Evolutionary conservation across 306 rosid species (phyloP).

Genomic region (Begonia peltatifolia): DNA sequence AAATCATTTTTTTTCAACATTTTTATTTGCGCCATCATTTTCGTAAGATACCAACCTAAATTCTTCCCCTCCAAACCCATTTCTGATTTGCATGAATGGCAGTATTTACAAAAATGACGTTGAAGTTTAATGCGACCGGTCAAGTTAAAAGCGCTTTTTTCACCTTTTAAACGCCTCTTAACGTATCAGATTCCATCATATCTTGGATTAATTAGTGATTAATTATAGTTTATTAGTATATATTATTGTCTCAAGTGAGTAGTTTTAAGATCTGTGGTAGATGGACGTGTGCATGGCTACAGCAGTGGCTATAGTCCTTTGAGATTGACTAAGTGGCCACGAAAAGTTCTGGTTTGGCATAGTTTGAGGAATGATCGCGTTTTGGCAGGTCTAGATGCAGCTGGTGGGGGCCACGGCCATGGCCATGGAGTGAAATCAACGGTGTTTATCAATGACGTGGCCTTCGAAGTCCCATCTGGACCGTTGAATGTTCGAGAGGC

Average conservation of each 20-base stretch:
- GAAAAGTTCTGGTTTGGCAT: too few species aligned
- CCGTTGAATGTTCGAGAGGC: conserved; percentile 78
- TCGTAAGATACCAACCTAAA: too few species aligned
- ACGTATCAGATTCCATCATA: neutral
- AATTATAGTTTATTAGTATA: neutral
- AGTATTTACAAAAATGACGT: too few species aligned
- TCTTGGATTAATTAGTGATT: neutral
- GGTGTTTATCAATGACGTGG: conserved; percentile 83
- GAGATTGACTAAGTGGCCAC: neutral
- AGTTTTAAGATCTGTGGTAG: conserved; percentile 1
- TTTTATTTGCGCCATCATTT: too few species aligned
- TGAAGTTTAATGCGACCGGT: too few species aligned
- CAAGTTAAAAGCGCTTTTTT: neutral
- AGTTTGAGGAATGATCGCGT: conserved; percentile 8
- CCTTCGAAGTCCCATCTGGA: conserved; percentile 57
- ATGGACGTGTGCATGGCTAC: conserved; percentile 78
- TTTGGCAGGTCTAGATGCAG: conserved; percentile 34
- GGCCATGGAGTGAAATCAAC: conserved; percentile 27
- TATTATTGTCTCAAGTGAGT: too few species aligned
- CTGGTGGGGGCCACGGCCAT: conserved; percentile 13
- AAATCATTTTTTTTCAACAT: neutral
- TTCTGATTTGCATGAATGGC: too few species aligned
- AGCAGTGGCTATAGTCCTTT: conserved; percentile 3
- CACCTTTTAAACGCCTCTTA: neutral
- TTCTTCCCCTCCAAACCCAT: too few species aligned